These are phyloP conservation scores for Candida ulmi DNA, from an alignment of 805 yeast species.

Conservation along the genomic window DNA sequence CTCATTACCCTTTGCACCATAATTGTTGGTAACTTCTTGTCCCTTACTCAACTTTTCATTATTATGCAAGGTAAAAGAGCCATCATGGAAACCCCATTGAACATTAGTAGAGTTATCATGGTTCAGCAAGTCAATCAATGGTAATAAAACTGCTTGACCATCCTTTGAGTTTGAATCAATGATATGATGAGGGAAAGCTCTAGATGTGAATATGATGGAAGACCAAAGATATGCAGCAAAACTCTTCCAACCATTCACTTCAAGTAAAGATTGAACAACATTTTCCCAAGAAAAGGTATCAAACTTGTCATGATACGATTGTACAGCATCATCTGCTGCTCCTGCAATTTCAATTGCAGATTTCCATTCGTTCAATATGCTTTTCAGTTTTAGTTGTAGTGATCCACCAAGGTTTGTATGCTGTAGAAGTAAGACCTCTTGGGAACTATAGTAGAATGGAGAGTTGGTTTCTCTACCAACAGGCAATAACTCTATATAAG, in stretches of 20 bases:
- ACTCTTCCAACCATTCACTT: conserved; percentile 46
- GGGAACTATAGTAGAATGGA: conserved; percentile 58
- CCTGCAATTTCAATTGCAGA: conserved; percentile 10
- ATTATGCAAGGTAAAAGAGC: conserved; percentile 16
- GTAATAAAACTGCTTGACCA: conserved; percentile 61
- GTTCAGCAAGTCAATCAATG: conserved; percentile 73
- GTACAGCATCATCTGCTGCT: conserved; percentile 10
- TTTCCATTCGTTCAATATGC: conserved; percentile 62
- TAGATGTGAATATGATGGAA: conserved; percentile 59
- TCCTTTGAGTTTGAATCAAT: conserved; percentile 29
- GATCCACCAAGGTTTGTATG: conserved; percentile 66
- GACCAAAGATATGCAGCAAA: conserved; percentile 76
- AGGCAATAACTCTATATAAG: conserved; percentile 51
- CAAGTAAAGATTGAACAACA: conserved; percentile 16
- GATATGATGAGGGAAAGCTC: conserved; percentile 69
- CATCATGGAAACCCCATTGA: conserved; percentile 47
- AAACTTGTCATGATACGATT: conserved; percentile 12
- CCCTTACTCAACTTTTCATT: conserved; percentile 15
- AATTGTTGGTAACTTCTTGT: conserved; percentile 67
- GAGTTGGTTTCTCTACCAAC: conserved; percentile 33
- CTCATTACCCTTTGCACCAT: conserved; percentile 88
- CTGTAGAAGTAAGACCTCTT: conserved; percentile 45
- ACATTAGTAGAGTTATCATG: conserved; percentile 62
- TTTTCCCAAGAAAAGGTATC: conserved; percentile 9
- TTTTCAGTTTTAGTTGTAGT: conserved; percentile 37